Base-by-base conservation (phyloP, 2,329 filamentous ascomycete genomes). In the Sporothrix curviconia region DNA sequence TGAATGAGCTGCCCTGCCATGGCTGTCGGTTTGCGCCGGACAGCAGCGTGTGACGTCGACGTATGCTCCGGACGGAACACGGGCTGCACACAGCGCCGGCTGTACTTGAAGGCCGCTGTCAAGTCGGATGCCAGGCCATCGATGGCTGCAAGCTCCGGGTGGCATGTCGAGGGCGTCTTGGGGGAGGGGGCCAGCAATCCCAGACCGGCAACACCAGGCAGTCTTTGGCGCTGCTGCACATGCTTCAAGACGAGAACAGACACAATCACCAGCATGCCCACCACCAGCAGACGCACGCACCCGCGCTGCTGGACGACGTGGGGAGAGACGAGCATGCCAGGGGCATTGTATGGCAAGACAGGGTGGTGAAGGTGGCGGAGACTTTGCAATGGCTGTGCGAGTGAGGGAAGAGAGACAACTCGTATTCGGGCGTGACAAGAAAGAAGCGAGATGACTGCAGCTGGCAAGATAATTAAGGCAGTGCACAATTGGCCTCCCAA, bases 51-150 rank as follows among this genome's bases (percentile, higher is more conserved):
- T 1, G 30, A 15, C 19, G 28, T 7, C 6, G n/a, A n/a, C n/a
- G n/a, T n/a, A n/a, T 11, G 46, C 12, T 24, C n/a, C n/a, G 34
- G 14, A n/a, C 22, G 36, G 28, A 44, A 56, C 11, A 14, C 44
- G 4, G 39, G 37, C 11, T 32, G 19, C 3, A 53, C 76, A 17
- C 55, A 78, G 28, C 73, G 72, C 15, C 74, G 72, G 15, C 71
- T 71, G 64, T 77, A 79, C 37, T 71, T 59, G 43, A 80, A 68
- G 19, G 70, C 69, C 46, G 72, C 68, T 12, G 74, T 74, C 37
- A 80, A 64, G 24, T 60, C 64, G 19, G 72, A 63, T 15, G 69
- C 5, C 9, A 37, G 34, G 15, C 19, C 42, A 30, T 46, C 42
- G 15, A 25, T 15, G 6, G 30, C 65, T 25, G 55, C 37, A 19